phyloP scores from a whole-genome alignment of 805 yeast genomes.

The Saccharomycopsis babjevae region DNA sequence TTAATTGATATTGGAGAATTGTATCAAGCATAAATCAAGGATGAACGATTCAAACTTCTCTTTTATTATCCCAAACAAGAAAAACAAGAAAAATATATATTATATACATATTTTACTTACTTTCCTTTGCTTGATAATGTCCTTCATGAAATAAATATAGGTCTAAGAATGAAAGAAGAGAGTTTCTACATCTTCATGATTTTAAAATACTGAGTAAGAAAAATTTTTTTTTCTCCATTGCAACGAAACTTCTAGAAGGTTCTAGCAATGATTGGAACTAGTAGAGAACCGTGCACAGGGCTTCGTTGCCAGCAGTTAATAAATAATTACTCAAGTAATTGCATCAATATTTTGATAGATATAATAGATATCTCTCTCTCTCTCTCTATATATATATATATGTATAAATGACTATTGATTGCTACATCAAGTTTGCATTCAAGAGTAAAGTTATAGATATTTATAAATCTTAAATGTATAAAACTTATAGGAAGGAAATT shows the following conservation, averaged over 20 bases:
- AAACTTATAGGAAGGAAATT: neutral
- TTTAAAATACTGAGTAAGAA: neutral
- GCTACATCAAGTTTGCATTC: too few relatives aligned
- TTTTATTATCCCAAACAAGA: constrained; percentile 1
- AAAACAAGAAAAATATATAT: neutral
- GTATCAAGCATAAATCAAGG: constrained; percentile 36
- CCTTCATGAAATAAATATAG: neutral
- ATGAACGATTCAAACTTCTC: constrained; percentile 3
- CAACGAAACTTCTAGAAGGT: neutral
- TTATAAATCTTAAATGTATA: too few relatives aligned
- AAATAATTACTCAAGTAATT: neutral
- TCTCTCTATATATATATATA: too few relatives aligned
- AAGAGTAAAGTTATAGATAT: too few relatives aligned
- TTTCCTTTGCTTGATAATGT: neutral
- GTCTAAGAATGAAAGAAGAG: neutral
- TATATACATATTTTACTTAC: neutral
- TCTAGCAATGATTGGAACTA: neutral
- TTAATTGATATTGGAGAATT: constrained; percentile 53
- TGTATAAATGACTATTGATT: too few relatives aligned
- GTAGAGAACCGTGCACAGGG: neutral
- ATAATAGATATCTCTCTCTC: too few relatives aligned
- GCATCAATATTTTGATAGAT: too few relatives aligned
- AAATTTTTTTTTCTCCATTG: neutral
- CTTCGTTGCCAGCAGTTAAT: neutral
- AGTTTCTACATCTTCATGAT: neutral